These are phyloP conservation scores for Rhynchosporium agropyri DNA, from an alignment of 2,329 filamentous ascomycete genomes.

Conservation along the genomic window DNA sequence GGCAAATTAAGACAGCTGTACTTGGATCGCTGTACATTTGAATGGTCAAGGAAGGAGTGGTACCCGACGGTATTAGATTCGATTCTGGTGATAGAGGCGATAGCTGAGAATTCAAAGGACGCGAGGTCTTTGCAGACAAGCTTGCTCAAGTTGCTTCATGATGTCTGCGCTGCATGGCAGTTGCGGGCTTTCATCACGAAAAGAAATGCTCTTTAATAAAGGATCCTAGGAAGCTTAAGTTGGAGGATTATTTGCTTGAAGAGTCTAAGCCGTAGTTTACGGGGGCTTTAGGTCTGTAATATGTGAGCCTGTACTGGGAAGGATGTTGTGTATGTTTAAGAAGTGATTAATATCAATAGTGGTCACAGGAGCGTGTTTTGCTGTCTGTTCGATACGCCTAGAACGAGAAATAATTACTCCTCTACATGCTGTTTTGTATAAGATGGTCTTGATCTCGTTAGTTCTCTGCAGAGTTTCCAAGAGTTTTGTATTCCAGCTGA, in stretches of 20 bases:
- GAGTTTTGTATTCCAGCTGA: too few species aligned
- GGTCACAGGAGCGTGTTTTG: too few species aligned
- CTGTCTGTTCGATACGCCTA: too few species aligned
- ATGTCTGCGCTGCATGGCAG: background rate
- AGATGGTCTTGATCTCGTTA: too few species aligned
- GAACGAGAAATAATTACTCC: too few species aligned
- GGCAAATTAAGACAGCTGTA: background rate
- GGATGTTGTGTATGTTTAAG: background rate
- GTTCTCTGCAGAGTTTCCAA: too few species aligned
- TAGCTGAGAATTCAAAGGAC: background rate
- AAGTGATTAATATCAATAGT: background rate
- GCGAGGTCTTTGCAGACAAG: background rate
- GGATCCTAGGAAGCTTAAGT: background rate
- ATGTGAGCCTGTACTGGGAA: background rate
- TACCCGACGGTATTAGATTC: background rate
- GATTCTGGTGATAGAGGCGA: background rate
- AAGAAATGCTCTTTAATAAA: background rate
- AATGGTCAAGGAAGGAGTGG: background rate
- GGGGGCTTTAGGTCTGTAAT: background rate
- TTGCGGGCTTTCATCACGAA: background rate
- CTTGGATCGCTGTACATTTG: background rate
- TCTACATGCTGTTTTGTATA: too few species aligned
- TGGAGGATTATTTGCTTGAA: background rate
- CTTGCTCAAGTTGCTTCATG: background rate
- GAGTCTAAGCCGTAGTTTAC: background rate